These are phyloP conservation scores for Russula ochroleuca DNA, from an alignment of 768 basidiomycete genomes.

Conservation along the genomic window DNA sequence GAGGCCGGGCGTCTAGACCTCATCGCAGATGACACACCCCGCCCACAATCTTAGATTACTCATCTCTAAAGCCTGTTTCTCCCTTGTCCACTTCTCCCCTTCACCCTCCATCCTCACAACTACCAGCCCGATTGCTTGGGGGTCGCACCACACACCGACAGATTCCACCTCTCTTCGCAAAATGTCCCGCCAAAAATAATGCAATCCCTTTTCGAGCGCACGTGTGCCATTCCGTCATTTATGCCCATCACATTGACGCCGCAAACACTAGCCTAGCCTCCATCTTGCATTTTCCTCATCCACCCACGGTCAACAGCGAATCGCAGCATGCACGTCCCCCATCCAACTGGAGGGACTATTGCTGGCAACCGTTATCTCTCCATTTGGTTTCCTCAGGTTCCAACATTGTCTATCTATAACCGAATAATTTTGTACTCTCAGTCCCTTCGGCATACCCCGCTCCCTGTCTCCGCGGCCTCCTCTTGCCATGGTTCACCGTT, in stretches of 20 bases:
- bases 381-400: background rate
- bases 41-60: background rate
- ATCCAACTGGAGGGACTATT: background rate
- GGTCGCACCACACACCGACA: background rate
- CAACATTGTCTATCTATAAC: background rate
- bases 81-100: background rate
- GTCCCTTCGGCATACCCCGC: background rate
- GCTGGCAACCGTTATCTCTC: constrained; percentile 4
- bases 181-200: background rate
- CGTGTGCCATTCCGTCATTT: constrained; percentile 15
- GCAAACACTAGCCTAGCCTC: background rate
- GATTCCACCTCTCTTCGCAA: background rate
- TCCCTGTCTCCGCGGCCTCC: constrained; percentile 6
- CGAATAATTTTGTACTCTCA: background rate
- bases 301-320: background rate
- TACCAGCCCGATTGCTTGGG: background rate
- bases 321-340: background rate
- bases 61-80: constrained; percentile 21
- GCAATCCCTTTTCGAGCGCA: constrained; percentile 9
- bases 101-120: background rate
- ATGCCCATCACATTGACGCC: constrained; percentile 3
- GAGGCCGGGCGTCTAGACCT: constrained; percentile 15
- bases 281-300: background rate
- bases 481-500: background rate
- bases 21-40: constrained; percentile 12